Base-by-base conservation (phyloP, 352 stramenopile genomes). In the Saprolegnia diclina region DNA sequence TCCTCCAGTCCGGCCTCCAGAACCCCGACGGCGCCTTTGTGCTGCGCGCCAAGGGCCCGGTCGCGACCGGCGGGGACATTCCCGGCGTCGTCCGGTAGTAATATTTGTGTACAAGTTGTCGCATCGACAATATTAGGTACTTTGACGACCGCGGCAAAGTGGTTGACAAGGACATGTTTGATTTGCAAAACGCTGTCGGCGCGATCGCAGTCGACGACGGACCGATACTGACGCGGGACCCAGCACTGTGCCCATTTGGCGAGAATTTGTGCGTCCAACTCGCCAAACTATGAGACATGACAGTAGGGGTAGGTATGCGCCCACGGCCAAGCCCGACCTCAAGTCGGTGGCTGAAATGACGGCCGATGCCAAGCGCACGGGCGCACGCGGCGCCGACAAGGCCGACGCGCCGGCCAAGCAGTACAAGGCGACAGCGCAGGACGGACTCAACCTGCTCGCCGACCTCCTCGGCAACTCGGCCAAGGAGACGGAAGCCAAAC, bases 1-100 rank as follows among this genome's bases (percentile, higher is more conserved):
- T 97, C 68, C 71, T 97, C 40, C 88, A 97, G 72, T 89, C 88
- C 53, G 80, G 87, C 53, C 88, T 96, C 57, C 90, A 97, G 56
- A 76, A 79, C 13, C 82, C 80, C 67, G 87, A 97, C 71, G 89
- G 87, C 52, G 95, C 85, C 29, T 73, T 97, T 6, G 72, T 78
- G 11, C 79, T 97, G 42, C 80, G 89, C 61, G 77, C 82, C 69
- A 82, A 92, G 35, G 89, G 89, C 7, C 82, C 85, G 57, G 87
- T 89, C 11, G 80, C 84, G 2, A 79, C 76, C 0, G 87, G 88
- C 1, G 86, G 83, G 0, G 78, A 80, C 26, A 73, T 90, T 2
- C 88, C 90, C 13, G 90, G 89, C 2, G 83, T 63, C 0, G 76
- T 90, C 18, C 73, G 78, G 24, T 93, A 92, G 74, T 21, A 35